Base-by-base conservation (phyloP, 192 early-diverging fungal genomes). In the Geranomyces michiganensis region DNA sequence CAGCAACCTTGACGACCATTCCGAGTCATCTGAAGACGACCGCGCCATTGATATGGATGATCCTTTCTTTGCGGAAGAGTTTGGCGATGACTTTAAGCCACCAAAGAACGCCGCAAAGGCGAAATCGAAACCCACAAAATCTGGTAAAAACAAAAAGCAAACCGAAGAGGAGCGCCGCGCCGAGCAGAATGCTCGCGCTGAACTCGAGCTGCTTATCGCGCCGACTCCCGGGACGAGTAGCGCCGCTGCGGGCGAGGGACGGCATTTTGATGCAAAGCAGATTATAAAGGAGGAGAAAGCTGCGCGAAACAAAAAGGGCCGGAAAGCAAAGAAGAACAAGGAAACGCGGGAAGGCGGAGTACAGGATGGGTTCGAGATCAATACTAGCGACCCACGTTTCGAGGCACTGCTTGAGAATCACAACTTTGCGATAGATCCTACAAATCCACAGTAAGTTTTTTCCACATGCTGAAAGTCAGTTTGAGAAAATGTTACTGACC, bases 391-490 rank as follows among this genome's bases (percentile, higher is more conserved):
- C 79, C 86, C 93, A 58, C 89, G 96, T 65, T 98, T 98, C 74
- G 75, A 84, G 21, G 88, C 91, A 0, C 43, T 96, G 74, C 83
- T 89, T 36, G 89, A 93, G 4, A 90, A 88, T 12, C 90, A 94
- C 76, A 89, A 92, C 62, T 96, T 96, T 79, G 94, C 94, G 29
- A 92, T 98, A 53, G 96, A 98, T 74, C 94, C 95, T 19, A 95
- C 93, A 44, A 96, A 94, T 80, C 92, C 96, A 62, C 88, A 92
- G 81, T 93, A 81, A 41, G 62, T 64, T 53, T n/a, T 26, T 21
- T 31, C 3, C n/a, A n/a, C n/a, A n/a, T n/a, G 61, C 32, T 12
- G 27, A 22, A 24, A 17, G 24, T 9, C 45, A 9, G 24, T 24
- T 15, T 32, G 68, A n/a, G n/a, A n/a, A n/a, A n/a, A n/a, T 26